These are phyloP conservation scores for Alternaria arborescens DNA, from an alignment of 2,329 filamentous ascomycete genomes.

Conservation along the genomic window DNA sequence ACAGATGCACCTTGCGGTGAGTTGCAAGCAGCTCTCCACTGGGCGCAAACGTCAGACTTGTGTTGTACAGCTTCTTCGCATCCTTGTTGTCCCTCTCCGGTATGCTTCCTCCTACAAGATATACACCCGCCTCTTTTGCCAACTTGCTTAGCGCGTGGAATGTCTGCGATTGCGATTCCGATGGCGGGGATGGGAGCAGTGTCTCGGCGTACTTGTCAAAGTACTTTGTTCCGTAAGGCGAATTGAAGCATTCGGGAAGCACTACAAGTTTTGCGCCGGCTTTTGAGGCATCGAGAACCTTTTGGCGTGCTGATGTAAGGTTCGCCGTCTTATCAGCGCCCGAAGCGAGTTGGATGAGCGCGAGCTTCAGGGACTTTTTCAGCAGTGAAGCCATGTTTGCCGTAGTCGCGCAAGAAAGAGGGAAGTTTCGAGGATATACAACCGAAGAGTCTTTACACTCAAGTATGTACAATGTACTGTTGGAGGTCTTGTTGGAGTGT, in stretches of 20 bases:
- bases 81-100: slow-evolving; percentile 73
- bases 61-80: slow-evolving; percentile 84
- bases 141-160: slow-evolving; percentile 85
- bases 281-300: slow-evolving; percentile 81
- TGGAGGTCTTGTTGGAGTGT: slow-evolving; percentile 9
- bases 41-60: slow-evolving; percentile 82
- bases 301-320: slow-evolving; percentile 78
- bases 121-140: slow-evolving; percentile 79
- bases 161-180: slow-evolving; percentile 75
- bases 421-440: neutral
- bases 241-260: slow-evolving; percentile 98
- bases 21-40: slow-evolving; percentile 81
- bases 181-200: slow-evolving; percentile 79
- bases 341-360: slow-evolving; percentile 59
- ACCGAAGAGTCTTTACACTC: neutral
- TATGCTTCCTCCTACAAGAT: slow-evolving; percentile 90
- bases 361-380: slow-evolving; percentile 51
- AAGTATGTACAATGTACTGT: neutral
- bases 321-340: slow-evolving; percentile 82
- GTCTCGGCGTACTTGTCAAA: slow-evolving; percentile 93
- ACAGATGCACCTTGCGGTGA: slow-evolving; percentile 94
- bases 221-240: slow-evolving; percentile 89
- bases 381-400: slow-evolving; percentile 40
- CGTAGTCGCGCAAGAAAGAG: neutral
- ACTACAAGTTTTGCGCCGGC: slow-evolving; percentile 85